Evolutionary conservation across 1,284 basidiomycete genomes (phyloP).

Genomic region (Ustilago cynodontis): DNA sequence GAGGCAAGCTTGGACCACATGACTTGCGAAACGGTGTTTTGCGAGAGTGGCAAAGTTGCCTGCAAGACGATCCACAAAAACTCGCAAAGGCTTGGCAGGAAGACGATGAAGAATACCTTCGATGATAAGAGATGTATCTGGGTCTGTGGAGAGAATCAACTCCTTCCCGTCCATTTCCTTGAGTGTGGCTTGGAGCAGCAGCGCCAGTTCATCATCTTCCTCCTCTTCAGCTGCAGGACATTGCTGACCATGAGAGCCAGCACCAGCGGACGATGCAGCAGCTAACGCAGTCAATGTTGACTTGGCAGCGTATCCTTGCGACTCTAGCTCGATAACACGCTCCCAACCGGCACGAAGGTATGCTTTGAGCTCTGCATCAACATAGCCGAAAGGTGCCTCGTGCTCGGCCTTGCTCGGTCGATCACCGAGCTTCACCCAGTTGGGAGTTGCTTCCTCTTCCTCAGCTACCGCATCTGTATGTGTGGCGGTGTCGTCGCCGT

Average conservation of each 20-base stretch:
- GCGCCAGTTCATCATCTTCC: constrained; percentile 49
- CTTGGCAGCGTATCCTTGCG: constrained; percentile 33
- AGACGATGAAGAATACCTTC: constrained; percentile 59
- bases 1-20: constrained; percentile 61
- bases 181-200: constrained; percentile 64
- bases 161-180: constrained; percentile 66
- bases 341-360: constrained; percentile 55
- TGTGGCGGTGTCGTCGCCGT: constrained; percentile 10
- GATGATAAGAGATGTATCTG: constrained; percentile 63
- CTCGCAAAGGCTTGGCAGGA: constrained; percentile 55
- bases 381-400: constrained; percentile 64
- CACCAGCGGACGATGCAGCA: constrained; percentile 1
- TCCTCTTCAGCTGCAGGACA: constrained; percentile 20
- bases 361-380: constrained; percentile 62
- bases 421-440: constrained; percentile 45
- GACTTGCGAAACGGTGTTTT: constrained; percentile 66
- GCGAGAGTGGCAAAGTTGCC: constrained; percentile 57
- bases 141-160: constrained; percentile 64
- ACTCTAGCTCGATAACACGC: constrained; percentile 41
- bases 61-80: constrained; percentile 64
- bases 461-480: background rate
- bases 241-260: constrained; percentile 3
- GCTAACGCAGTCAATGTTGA: constrained; percentile 27
- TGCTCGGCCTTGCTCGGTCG: constrained; percentile 39
- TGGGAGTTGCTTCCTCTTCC: constrained; percentile 20